Conservation (phyloP, 352 stramenopile genomes). For the Pythium chondricola region DNA sequence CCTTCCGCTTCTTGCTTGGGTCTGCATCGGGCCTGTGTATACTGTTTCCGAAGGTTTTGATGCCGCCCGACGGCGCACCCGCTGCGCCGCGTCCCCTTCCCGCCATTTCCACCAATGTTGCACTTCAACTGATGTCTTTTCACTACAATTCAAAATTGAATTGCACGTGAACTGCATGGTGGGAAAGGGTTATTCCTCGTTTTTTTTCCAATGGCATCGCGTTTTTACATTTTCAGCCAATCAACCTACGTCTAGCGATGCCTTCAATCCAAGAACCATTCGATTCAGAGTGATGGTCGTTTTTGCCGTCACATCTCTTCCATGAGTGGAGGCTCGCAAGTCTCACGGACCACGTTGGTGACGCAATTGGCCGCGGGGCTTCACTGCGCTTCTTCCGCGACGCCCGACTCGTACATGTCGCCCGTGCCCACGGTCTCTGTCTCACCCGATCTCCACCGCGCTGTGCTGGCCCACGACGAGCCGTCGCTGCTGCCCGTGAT, state of each 20-base stretch:
- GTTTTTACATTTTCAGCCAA: slow-evolving; percentile 5
- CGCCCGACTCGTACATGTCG: slow-evolving; percentile 9
- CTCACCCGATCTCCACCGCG: slow-evolving; percentile 5
- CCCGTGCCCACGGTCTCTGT: slow-evolving; percentile 17
- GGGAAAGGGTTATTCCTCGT: neutral
- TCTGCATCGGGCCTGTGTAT: slow-evolving; percentile 14
- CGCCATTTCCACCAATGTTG: neutral
- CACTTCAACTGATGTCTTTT: slow-evolving; percentile 6
- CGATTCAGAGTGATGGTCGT: neutral
- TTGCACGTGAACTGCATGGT: slow-evolving; percentile 1
- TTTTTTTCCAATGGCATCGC: too few relatives aligned
- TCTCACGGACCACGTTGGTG: neutral
- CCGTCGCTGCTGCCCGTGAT: neutral
- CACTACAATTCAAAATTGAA: slow-evolving; percentile 12
- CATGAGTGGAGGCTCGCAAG: neutral
- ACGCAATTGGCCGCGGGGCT: neutral
- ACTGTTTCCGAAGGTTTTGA: slow-evolving; percentile 22
- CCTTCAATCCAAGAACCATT: too few relatives aligned
- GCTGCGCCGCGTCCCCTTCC: neutral
- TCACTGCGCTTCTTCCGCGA: slow-evolving; percentile 18
- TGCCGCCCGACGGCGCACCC: slow-evolving; percentile 4
- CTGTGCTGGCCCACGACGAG: slow-evolving; percentile 4
- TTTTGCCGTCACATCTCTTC: neutral
- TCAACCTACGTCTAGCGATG: too few relatives aligned
- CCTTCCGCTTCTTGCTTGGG: slow-evolving; percentile 24